These are phyloP conservation scores for Lecanoromycetidae sp. DNA, from an alignment of 2,329 filamentous ascomycete species.

Conservation along the genomic window DNA sequence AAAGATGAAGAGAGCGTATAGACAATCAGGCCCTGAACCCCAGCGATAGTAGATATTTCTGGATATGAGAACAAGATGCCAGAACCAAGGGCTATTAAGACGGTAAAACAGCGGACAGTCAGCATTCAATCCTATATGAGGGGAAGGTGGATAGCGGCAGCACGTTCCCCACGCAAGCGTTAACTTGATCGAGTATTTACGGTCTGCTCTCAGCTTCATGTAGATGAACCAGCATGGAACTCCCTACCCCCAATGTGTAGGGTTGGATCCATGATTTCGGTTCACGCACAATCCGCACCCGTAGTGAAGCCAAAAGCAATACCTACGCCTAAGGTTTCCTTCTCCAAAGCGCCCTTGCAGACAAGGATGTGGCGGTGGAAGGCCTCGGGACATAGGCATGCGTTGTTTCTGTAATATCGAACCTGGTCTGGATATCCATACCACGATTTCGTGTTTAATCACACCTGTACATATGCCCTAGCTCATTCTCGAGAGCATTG, in stretches of 20 bases:
- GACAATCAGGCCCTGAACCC: constrained; percentile 64
- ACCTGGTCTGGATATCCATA: constrained; percentile 25
- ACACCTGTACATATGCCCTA: neutral
- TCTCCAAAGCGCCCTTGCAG: neutral
- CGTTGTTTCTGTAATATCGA: constrained; percentile 26
- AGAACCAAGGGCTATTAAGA: constrained; percentile 58
- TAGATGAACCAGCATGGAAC: constrained; percentile 21
- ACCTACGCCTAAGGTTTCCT: constrained; percentile 8
- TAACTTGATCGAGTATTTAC: constrained; percentile 97
- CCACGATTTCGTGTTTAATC: neutral
- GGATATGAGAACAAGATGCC: constrained; percentile 76
- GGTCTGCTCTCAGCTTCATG: constrained; percentile 87
- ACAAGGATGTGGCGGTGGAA: neutral
- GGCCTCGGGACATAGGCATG: constrained; percentile 3
- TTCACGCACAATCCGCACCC: constrained; percentile 53
- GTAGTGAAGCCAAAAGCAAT: constrained; percentile 61
- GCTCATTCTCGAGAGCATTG: neutral
- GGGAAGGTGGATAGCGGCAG: constrained; percentile 54
- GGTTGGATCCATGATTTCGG: constrained; percentile 41
- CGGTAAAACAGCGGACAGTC: constrained; percentile 27
- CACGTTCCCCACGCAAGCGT: constrained; percentile 98
- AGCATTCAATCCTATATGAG: constrained; percentile 26
- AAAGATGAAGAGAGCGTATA: constrained; percentile 63
- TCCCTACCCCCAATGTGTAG: constrained; percentile 21
- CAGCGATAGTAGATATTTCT: constrained; percentile 64